Percentiles rank a stretch among this genome's conserved stretches.
phyloP scores from a whole-genome alignment of 75 land plant species.

The Chamaecyparis obtusa region DNA sequence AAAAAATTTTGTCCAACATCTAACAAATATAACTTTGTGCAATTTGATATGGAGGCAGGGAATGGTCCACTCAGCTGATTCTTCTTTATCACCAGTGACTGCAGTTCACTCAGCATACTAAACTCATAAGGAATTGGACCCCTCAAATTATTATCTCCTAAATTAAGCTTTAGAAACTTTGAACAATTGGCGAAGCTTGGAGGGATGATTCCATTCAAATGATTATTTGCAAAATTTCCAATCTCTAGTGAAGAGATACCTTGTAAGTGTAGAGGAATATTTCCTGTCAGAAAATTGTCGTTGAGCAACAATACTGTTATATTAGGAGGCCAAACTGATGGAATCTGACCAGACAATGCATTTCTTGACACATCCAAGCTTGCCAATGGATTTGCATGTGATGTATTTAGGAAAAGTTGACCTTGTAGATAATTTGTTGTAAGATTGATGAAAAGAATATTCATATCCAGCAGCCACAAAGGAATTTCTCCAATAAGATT shows the following conservation, averaged over 20 bases:
- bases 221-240: background rate
- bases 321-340: background rate
- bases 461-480: background rate
- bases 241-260: background rate
- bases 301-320: conserved; percentile 11
- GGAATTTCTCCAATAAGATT: conserved; percentile 6
- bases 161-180: no score
- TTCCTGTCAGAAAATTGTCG: conserved; percentile 21
- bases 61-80: background rate
- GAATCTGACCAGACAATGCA: background rate
- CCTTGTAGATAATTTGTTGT: no score
- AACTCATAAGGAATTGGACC: no score
- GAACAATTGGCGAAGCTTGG: background rate
- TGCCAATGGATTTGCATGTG: background rate
- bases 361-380: background rate
- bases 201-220: background rate
- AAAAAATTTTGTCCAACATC: no score
- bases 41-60: no score
- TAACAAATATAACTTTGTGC: no score
- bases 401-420: background rate
- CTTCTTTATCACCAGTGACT: no score
- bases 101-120: no score
- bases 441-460: background rate
- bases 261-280: no score
- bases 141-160: no score